Percentiles rank a stretch among this genome's conserved stretches.
These are phyloP conservation scores for Talaromyces piceae DNA, from an alignment of 2,329 filamentous ascomycete genomes.

Conservation along the genomic window DNA sequence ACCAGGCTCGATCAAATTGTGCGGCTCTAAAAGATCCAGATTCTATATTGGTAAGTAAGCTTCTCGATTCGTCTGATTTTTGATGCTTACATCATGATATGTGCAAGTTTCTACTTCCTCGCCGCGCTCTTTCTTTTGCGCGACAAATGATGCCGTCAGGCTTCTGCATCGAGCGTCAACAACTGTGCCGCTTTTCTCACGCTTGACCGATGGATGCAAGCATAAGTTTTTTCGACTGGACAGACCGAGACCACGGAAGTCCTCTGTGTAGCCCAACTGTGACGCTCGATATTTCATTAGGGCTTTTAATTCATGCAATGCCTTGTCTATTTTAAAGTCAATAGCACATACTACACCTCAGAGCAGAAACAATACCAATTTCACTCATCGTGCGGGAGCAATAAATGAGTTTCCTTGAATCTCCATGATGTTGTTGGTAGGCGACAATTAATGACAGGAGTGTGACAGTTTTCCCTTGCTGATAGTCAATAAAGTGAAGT, in stretches of 20 bases:
- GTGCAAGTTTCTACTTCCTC: conserved; percentile 92
- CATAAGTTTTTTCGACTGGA: conserved; percentile 97
- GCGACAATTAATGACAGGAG: conserved; percentile 91
- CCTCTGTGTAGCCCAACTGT: conserved; percentile 82
- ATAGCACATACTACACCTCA: not conserved
- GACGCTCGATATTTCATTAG: conserved; percentile 92
- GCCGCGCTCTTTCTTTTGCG: conserved; percentile 91
- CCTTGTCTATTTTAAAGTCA: conserved; percentile 58
- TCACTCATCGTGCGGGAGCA: conserved; percentile 99
- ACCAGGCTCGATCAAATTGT: conserved; percentile 88
- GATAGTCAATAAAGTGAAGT: not conserved
- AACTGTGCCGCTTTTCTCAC: conserved; percentile 88
- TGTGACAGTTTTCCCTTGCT: conserved; percentile 70
- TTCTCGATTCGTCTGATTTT: not conserved
- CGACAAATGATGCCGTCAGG: conserved; percentile 91
- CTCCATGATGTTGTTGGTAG: conserved; percentile 89
- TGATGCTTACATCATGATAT: conserved; percentile 71
- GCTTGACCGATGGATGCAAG: conserved; percentile 88
- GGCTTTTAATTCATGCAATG: conserved; percentile 78
- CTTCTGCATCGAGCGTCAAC: conserved; percentile 96
- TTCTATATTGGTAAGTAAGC: conserved; percentile 51
- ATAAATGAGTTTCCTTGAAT: conserved; percentile 94
- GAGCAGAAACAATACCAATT: conserved; percentile 45
- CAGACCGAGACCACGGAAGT: conserved; percentile 84
- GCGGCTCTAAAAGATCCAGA: conserved; percentile 85